Conservation (phyloP, 2,329 filamentous ascomycete genomes). For the Metarhizium robertsii region DNA sequence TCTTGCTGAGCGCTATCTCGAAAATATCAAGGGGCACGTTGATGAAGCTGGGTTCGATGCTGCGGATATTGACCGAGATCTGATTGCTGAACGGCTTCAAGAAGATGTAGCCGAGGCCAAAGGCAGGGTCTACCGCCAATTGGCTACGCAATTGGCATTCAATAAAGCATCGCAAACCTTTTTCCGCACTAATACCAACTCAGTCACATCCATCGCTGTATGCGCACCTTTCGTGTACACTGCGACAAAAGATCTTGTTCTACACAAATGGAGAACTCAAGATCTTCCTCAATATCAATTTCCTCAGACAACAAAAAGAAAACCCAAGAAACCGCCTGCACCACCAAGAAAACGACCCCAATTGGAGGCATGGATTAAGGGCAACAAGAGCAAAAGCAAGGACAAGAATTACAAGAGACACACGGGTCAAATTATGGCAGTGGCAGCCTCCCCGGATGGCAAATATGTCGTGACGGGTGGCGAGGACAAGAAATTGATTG, state of each 20-base stretch:
- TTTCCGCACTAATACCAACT: constrained; percentile 69
- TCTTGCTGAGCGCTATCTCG: constrained; percentile 84
- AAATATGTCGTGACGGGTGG: constrained; percentile 88
- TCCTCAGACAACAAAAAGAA: constrained; percentile 47
- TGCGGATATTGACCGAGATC: constrained; percentile 81
- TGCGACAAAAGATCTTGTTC: constrained; percentile 70
- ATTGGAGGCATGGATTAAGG: constrained; percentile 54
- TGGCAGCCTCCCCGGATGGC: constrained; percentile 82
- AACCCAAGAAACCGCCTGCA: constrained; percentile 47
- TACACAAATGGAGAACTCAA: constrained; percentile 86
- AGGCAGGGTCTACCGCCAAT: constrained; percentile 75
- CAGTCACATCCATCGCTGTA: constrained; percentile 71
- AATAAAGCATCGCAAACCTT: constrained; percentile 55
- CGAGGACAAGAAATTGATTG: constrained; percentile 71
- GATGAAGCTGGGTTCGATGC: constrained; percentile 84
- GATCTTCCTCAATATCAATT: constrained; percentile 52
- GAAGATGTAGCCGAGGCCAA: constrained; percentile 91
- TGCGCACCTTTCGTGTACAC: constrained; percentile 79
- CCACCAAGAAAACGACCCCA: constrained; percentile 54
- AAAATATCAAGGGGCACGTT: constrained; percentile 77
- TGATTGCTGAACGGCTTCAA: constrained; percentile 82
- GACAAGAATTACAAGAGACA: constrained; percentile 68
- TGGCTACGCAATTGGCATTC: constrained; percentile 67
- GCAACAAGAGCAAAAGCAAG: constrained; percentile 47
- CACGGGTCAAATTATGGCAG: constrained; percentile 66